These are phyloP conservation scores for Hura crepitans DNA, from an alignment of 441 rosid genomes.

Conservation along the genomic window DNA sequence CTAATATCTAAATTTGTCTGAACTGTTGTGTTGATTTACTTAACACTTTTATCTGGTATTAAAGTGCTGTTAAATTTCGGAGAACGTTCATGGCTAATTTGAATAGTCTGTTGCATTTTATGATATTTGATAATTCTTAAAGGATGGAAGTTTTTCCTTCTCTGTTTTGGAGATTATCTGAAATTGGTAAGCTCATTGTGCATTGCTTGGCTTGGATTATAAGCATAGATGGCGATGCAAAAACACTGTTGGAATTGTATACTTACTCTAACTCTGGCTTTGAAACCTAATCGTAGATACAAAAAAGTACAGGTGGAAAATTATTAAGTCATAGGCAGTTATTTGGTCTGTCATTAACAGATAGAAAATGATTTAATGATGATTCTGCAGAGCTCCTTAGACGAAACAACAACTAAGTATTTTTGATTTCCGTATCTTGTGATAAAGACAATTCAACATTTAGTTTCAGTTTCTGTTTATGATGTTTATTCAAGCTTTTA, in stretches of 20 bases:
- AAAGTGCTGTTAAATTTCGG: not conserved
- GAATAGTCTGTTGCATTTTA: not conserved
- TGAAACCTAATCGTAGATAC: not conserved
- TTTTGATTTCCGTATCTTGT: not conserved
- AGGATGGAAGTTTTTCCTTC: not conserved
- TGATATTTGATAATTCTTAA: not conserved
- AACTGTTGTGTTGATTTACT: not conserved
- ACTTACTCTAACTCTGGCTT: not conserved
- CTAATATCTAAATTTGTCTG: not conserved
- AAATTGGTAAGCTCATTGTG: not conserved
- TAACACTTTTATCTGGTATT: not conserved
- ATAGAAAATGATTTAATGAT: not conserved
- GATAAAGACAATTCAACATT: not conserved
- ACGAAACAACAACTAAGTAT: not conserved
- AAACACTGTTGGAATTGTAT: not conserved
- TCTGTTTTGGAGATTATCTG: not conserved
- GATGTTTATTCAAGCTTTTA: not conserved
- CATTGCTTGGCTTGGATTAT: not conserved
- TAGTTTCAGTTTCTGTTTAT: not conserved
- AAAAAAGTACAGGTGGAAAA: not conserved
- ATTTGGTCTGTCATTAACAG: not conserved
- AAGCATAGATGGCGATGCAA: slow-evolving; percentile 7
- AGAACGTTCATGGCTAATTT: not conserved
- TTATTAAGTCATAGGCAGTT: not conserved
- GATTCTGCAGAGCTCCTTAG: not conserved